Base-by-base conservation (phyloP, 495 filamentous ascomycete genomes). In the Penicillium ochrochloron region DNA sequence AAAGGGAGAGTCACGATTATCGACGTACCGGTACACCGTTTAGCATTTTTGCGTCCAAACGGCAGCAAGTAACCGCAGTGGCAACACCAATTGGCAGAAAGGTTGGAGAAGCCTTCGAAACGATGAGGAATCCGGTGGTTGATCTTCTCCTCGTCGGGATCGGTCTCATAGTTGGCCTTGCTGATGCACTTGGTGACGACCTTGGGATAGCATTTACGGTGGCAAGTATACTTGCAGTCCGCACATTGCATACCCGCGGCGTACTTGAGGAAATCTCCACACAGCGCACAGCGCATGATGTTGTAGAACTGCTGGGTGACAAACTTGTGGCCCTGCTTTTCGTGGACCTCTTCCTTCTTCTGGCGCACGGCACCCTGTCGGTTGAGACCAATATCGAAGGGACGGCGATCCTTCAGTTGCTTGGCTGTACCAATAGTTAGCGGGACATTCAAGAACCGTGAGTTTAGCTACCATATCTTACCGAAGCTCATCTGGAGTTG, bases 111-210 rank as follows among this genome's bases (percentile, higher is more conserved):
- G 12, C 86, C 85, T 64, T 95, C 88, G 82, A 97, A 99, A 41
- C 95, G 91, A 83, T 99, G 95, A 15, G 95, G 95, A 68, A 99
- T 99, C 63, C 96, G 90, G 75, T 99, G 95, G 76, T 98, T 99
- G 84, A 99, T 91, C 79, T 97, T 98, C 79, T 97, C 95, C 75
- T 99, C 95, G 76, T 98, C 95, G 17, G 95, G 95, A 76, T 98
- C 96, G 23, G 91, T 95, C 75, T 98, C 95, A 64, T 94, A 92
- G 75, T 98, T 99, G 54, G 94, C 96, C 77, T 98, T 97, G 80
- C 94, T 97, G 78, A 99, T 99, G 80, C 95, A 99, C 76, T 99
- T 99, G 60, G 95, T 98, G 70, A 99, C 96, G n/a, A 99, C 95
- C 74, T 94, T 96, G 12, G 83, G 80, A 72, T 97, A 98, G 75